Base-by-base conservation (phyloP, 805 yeast genomes). In the Ogataea naganishii region DNA sequence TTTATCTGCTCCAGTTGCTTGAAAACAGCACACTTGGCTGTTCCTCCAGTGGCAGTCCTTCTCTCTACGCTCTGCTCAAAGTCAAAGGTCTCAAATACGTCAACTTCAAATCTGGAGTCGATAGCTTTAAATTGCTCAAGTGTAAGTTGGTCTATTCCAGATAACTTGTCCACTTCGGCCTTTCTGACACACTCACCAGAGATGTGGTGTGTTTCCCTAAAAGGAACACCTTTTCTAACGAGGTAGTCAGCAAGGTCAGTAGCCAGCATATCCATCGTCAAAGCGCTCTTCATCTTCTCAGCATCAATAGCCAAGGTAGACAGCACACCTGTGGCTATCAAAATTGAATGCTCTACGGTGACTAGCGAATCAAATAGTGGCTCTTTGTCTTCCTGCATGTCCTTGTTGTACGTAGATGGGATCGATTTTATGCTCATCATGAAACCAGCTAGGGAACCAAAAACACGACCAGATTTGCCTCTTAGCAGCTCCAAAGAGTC, bases 181-280 rank as follows among this genome's bases (percentile, higher is more conserved):
- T 62, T 57, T 39, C 94, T 76, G 26, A 92, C 99, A 62, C 96
- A 92, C 58, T 86, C 95, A 34, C 99, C 99, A 6, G 96, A 85
- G 38, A 92, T 92, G 58, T 92, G 97, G 62, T 92, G 99, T 1
- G 98, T 92, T 62, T 92, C 97, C 66, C 99, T 84, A 65, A 92
- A 92, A 34, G 98, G 98, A 42, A 92, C 98, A 37, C 98, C 98
- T 58, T 80, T 88, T 64, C 96, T 80, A 30, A 92, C 99, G 41
- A 92, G 69, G 57, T 92, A 92, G 57, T 92, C 99, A 23, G 99
- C 99, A 45, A 92, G 70, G 56, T 92, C 99, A 19, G 99, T 92
- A 14, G 98, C 98, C 46, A 92, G 72, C 98, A 92, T 92, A 60
- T 92, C 98, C 95, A 89, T 89, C 18, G 97, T 88, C 47, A 92